phyloP scores from a whole-genome alignment of 2,329 filamentous ascomycete genomes.

The Tolypocladium album region DNA sequence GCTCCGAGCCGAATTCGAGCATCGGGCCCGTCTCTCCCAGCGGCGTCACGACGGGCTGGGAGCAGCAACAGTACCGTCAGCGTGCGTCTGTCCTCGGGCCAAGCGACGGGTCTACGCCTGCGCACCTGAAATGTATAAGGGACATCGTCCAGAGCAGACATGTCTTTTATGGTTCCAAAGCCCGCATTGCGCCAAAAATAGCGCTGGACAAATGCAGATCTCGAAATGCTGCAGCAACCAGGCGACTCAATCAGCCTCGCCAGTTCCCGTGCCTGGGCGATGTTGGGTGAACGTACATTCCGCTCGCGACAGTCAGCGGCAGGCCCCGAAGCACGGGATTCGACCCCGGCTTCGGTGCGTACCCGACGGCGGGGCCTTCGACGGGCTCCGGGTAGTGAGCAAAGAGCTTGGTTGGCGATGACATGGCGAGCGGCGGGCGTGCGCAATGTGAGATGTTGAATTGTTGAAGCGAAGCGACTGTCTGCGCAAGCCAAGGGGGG shows the following conservation, averaged over 20 bases:
- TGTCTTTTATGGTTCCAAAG: slow-evolving; percentile 35
- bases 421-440: slow-evolving; percentile 10
- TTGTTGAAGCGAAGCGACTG: neutral
- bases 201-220: slow-evolving; percentile 49
- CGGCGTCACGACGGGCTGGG: slow-evolving; percentile 46
- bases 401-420: slow-evolving; percentile 19
- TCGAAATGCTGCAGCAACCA: slow-evolving; percentile 38
- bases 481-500: neutral
- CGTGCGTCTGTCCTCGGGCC: neutral
- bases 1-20: slow-evolving; percentile 29
- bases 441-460: neutral
- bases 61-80: neutral
- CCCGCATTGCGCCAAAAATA: slow-evolving; percentile 61
- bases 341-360: slow-evolving; percentile 30
- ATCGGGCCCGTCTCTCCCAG: slow-evolving; percentile 25
- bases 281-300: slow-evolving; percentile 3
- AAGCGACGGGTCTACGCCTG: neutral
- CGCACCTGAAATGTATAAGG: slow-evolving; percentile 38
- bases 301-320: slow-evolving; percentile 31
- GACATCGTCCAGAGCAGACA: slow-evolving; percentile 34
- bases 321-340: slow-evolving; percentile 63
- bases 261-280: neutral
- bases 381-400: slow-evolving; percentile 29
- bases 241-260: neutral
- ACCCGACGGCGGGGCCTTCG: slow-evolving; percentile 24